Evolutionary conservation across 2,329 filamentous ascomycete genomes (phyloP).

Genomic region (Endocalyx cinctus): DNA sequence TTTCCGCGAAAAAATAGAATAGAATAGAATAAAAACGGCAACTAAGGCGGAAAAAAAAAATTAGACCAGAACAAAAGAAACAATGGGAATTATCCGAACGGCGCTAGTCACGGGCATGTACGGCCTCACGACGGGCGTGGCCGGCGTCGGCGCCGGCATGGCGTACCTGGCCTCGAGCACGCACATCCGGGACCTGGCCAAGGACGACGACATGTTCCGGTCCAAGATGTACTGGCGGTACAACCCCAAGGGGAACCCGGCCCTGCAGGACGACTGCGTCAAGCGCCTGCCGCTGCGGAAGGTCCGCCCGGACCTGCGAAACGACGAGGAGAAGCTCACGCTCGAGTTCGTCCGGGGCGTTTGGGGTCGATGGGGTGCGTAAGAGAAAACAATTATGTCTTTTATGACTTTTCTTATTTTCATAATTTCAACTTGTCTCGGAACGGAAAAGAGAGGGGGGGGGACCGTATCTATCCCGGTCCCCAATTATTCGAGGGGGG

Average conservation of each 20-base stretch:
- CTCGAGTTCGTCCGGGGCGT: constrained; percentile 64
- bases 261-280: constrained; percentile 60
- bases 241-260: constrained; percentile 60
- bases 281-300: constrained; percentile 58
- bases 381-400: constrained; percentile 13
- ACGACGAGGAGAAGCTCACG: constrained; percentile 53
- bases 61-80: too few species aligned
- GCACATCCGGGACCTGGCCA: constrained; percentile 50
- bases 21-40: too few species aligned
- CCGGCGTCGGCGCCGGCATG: constrained; percentile 43
- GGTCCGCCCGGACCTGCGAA: constrained; percentile 60
- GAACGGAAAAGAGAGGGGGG: too few species aligned
- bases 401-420: background rate
- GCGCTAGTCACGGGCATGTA: constrained; percentile 38
- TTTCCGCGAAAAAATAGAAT: too few species aligned
- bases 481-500: too few species aligned
- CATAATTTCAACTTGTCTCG: constrained; percentile 2
- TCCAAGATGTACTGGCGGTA: constrained; percentile 51
- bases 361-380: constrained; percentile 62
- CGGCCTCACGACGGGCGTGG: constrained; percentile 43
- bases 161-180: constrained; percentile 51
- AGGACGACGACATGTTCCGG: constrained; percentile 57
- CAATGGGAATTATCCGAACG: constrained; percentile 51
- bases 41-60: too few species aligned
- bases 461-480: too few species aligned